phyloP scores from a whole-genome alignment of 345 rosid genomes.

The Sonneratia caseolaris region DNA sequence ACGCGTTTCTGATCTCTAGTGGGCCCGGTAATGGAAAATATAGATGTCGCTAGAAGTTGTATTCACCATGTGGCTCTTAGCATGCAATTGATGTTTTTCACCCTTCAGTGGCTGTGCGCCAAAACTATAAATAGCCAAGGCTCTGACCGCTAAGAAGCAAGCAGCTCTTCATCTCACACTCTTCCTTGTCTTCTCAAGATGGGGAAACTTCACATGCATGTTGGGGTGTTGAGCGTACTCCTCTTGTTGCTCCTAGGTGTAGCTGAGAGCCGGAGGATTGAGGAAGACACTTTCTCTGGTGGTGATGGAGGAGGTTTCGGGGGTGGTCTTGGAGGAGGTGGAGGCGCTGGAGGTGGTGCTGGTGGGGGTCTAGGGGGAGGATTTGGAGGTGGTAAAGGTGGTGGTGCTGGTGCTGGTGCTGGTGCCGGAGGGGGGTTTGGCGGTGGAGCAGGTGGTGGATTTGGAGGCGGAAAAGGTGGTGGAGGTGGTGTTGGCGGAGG shows the following conservation, averaged over 20 bases:
- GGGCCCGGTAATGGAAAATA: background rate
- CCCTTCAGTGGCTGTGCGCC: background rate
- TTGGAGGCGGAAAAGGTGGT: background rate
- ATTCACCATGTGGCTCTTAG: background rate
- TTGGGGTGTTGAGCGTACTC: background rate
- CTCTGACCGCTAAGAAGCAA: background rate
- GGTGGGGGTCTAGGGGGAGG: background rate
- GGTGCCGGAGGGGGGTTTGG: background rate
- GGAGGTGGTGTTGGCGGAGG: background rate
- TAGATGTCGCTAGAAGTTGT: background rate
- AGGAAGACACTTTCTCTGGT: background rate
- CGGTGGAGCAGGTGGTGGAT: background rate
- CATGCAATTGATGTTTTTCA: no score
- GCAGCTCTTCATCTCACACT: background rate
- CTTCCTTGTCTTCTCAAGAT: background rate
- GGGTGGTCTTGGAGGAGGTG: background rate
- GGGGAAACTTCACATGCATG: background rate
- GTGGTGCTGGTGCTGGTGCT: background rate
- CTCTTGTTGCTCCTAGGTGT: background rate
- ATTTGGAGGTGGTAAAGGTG: background rate
- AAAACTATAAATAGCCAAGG: background rate
- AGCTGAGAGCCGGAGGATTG: background rate
- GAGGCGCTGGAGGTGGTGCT: background rate
- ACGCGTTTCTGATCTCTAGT: background rate
- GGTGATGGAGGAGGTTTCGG: background rate